These are phyloP conservation scores for Botrytis squamosa DNA, from an alignment of 2,329 filamentous ascomycete species.

Conservation along the genomic window DNA sequence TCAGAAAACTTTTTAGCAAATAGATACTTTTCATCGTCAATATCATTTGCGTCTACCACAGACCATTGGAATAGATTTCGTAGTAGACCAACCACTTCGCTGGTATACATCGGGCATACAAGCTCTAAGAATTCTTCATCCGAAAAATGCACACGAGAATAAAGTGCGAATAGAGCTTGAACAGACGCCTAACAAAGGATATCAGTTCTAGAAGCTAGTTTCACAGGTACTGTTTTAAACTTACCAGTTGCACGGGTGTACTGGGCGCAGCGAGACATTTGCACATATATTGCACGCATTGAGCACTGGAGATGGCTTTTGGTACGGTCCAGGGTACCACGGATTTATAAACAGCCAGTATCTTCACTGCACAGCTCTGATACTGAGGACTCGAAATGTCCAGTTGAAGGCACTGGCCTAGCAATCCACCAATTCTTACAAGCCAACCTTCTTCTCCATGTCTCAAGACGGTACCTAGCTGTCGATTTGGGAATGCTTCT, in stretches of 20 bases:
- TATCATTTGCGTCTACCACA: constrained; percentile 72
- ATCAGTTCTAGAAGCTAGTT: constrained; percentile 26
- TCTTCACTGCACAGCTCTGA: constrained; percentile 70
- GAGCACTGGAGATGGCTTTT: constrained; percentile 71
- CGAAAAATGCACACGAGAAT: constrained; percentile 69
- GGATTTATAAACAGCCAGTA: constrained; percentile 73
- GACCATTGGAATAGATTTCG: constrained; percentile 78
- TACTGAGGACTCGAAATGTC: constrained; percentile 65
- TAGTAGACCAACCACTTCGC: constrained; percentile 69
- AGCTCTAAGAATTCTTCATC: constrained; percentile 77
- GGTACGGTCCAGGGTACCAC: constrained; percentile 86
- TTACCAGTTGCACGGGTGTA: constrained; percentile 72
- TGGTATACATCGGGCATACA: constrained; percentile 74
- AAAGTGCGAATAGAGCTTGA: constrained; percentile 81
- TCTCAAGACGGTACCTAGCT: constrained; percentile 62
- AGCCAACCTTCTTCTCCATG: constrained; percentile 87
- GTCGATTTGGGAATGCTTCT: constrained; percentile 73
- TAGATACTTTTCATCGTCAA: constrained; percentile 89
- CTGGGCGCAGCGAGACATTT: constrained; percentile 68
- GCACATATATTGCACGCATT: constrained; percentile 69
- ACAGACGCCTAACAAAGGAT: constrained; percentile 62
- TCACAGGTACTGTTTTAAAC: constrained; percentile 29
- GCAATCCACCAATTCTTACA: constrained; percentile 68
- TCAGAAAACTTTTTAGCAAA: constrained; percentile 93
- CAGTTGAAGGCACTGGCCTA: constrained; percentile 69